Evolutionary conservation across 2,329 filamentous ascomycete species (phyloP), one percentile per base, ranked within the genome.

Genomic region (Achaetomium macrosporum): DNA sequence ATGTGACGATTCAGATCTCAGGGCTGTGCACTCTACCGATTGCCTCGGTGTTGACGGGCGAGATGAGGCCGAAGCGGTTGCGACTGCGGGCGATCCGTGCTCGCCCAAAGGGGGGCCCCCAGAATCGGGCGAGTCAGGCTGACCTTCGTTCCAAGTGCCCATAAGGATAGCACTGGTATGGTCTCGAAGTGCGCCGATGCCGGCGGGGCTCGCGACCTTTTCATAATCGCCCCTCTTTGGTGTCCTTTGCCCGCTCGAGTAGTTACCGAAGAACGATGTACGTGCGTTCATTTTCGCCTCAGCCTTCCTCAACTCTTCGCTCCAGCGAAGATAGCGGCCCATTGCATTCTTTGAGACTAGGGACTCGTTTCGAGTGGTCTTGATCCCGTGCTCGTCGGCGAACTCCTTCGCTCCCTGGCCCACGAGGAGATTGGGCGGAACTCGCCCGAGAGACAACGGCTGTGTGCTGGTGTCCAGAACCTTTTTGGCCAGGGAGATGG

Each of bases 371-470:
- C 83, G 78, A n/a, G 90, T 76, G 11, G 89, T 75, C 0, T 79
- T 73, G 66, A 97, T 82, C 9, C 88, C 85, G 60, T 90, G 81
- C 54, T 92, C 84, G 56, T 81, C 81, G 0, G 92, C 93, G 69
- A 95, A 99, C n/a, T 86, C 81, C 41, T 81, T 85, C 15, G 93
- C 93, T 11, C 93, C 93, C 60, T 88, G 77, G 33, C 90, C 89
- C 11, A 95, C 88, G 1, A 99, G 79, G 20, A 96, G 82, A 63
- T 96, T 97, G 10, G 93, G 93, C 9, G 95, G 91, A 4, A 99
- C 90, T 51, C 93, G 84, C 50, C 88, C 83, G 47, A 97, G 79
- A 8, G 89, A 88, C n/a, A 97, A 72, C 1, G 87, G 83, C 53
- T 83, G 78, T 46, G 81, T 87, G 53, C 89, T 88, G 53, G 81